Base-by-base conservation (phyloP, 345 rosid genomes). In the Kernera saxatilis region DNA sequence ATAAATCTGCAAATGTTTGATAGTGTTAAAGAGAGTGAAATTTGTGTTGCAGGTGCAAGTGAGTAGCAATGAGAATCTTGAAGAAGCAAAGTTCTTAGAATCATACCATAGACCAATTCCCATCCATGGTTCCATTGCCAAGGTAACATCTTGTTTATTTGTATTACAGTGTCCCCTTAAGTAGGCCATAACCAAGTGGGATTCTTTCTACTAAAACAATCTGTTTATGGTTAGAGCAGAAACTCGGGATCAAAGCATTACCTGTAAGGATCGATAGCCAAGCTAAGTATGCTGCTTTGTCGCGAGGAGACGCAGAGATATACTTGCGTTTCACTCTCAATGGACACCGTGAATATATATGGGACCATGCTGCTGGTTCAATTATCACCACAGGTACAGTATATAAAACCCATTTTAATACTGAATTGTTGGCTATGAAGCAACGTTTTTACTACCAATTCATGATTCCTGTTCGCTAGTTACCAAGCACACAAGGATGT, bases 341-440 rank as follows among this genome's bases (percentile, higher is more conserved):
- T 73, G 98, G 99, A 37, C 79, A 94, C 76, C 89, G 81, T n/a
- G 99, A 94, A 70, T 73, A 80, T 51, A 94, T 92, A 83, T 92
- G 98, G 98, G 98, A 94, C 84, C 99, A 94, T 79, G 99, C 98
- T 32, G 90, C 96, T n/a, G 96, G 99, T 35, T 82, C 77, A 65
- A 89, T 94, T 40, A 89, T 94, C 50, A 90, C 91, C 30, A 87
- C 86, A 61, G 98, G 98, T 92, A 85, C n/a, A 59, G 26, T 48
- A 30, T 29, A 64, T 15, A 14, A 41, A 40, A 25, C 19, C 14
- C 13, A 1, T 35, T 35, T 44, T 32, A 57, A 39, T 29, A 19
- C n/a, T 30, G 62, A 49, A 32, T 29, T 73, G 43, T 49, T 5
- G 23, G 8, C 66, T 44, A 46, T n/a, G 74, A 44, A 33, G 44